Evolutionary conservation across 2,329 filamentous ascomycete genomes (phyloP), one percentile per base, ranked within the genome.

Genomic region (Scytalidium lignicola): DNA sequence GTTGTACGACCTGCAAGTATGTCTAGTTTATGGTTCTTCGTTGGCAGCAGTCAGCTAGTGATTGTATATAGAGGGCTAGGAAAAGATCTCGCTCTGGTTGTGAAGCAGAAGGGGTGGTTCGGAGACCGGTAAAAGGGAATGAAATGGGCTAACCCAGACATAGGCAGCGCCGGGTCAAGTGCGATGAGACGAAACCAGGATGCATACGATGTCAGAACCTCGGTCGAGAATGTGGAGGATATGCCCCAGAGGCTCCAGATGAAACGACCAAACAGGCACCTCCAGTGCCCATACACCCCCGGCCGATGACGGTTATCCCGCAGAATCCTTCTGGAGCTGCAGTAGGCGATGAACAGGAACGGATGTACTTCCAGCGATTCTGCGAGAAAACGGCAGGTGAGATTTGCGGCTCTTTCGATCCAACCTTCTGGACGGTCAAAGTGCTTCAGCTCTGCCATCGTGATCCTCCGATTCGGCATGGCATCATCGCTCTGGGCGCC

Each of bases 1-100:
- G 61, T n/a, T 64, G 61, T 48, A 55, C 57, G n/a, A 64, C 61
- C 19, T 64, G 61, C 61, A 64, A 64, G 61, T 64, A 58, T 51
- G 61, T 59, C 21, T 20, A 22, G 19, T 47, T 50, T 21, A 12
- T 21, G 28, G 23, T 37, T 46, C 40, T 48, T 37, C 17, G 7
- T 15, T 13, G n/a, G 32, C 15, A 17, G 32, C 32, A 5, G 7
- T 15, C 32, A 5, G 23, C 10, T 26, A 26, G 23, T 10, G 23
- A 10, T 5, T 26, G 6, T 17, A 13, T 37, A 13, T 5, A 17
- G 32, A 37, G n/a, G 32, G 32, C 32, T 4, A 13, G 12, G 12
- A 37, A 17, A n/a, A 4, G n/a, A 17, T 17, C 32, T 37, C 32
- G 5, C 15, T 37, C 32, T 37, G 7, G 12, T 37, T 37, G 32